Conservation (phyloP, 345 rosid genomes). For the Mercurialis annua region DNA sequence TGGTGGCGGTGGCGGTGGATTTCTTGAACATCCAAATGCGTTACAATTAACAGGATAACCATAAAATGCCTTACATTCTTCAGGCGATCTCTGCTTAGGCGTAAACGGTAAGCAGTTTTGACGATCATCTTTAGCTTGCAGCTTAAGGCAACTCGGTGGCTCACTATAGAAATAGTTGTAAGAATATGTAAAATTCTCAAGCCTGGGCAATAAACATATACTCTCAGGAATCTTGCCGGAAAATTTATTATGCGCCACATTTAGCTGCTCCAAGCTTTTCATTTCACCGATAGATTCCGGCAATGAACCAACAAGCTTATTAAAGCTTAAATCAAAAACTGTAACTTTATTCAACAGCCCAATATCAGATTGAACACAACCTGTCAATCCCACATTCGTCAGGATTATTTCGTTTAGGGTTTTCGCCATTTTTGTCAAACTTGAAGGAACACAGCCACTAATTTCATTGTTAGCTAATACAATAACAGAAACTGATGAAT, state of each 20-base stretch:
- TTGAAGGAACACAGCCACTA: conserved; percentile 60
- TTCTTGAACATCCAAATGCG: conserved; percentile 47
- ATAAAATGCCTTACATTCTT: conserved; percentile 57
- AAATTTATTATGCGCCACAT: conserved; percentile 57
- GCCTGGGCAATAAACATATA: conserved; percentile 55
- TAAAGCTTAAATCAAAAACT: conserved; percentile 69
- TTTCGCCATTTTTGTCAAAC: conserved; percentile 59
- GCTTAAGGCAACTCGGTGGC: conserved; percentile 52
- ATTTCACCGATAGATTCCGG: conserved; percentile 62
- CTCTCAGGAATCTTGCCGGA: conserved; percentile 63
- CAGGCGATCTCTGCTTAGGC: conserved; percentile 56
- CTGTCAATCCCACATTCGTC: conserved; percentile 48
- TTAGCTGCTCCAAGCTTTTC: conserved; percentile 77
- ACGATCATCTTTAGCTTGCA: conserved; percentile 50
- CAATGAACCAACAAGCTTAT: conserved; percentile 61
- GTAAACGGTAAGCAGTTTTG: conserved; percentile 59
- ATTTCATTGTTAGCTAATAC: conserved; percentile 74
- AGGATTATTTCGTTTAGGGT: conserved; percentile 54
- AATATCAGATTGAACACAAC: conserved; percentile 61
- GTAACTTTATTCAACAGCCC: conserved; percentile 50
- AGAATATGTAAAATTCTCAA: conserved; percentile 76
- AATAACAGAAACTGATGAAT: conserved; percentile 69
- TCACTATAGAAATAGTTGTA: conserved; percentile 58
- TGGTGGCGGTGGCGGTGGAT: conserved; percentile 27
- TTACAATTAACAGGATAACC: conserved; percentile 50